Evolutionary conservation across 2,329 filamentous ascomycete genomes (phyloP), one percentile per base, ranked within the genome.

Genomic region (Sclerotinia trifoliorum): DNA sequence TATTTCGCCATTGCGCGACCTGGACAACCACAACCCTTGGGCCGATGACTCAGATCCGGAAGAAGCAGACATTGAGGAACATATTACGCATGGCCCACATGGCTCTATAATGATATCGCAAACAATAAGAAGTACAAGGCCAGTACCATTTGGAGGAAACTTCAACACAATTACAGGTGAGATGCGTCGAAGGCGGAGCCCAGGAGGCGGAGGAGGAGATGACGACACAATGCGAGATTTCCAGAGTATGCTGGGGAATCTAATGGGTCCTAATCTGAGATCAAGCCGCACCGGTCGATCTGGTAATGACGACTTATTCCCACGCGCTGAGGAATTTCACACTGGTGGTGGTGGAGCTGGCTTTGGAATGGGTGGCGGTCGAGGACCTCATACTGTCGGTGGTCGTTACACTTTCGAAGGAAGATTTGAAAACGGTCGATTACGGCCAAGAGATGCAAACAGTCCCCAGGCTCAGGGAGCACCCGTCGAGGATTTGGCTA

Each of bases 31-130:
- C 46, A 69, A 77, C 66, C 74, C 76, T n/a, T 77, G 75, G 75
- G 69, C 49, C 58, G 78, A 80, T 61, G 77, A 80, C 63, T 85
- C 85, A 2, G 86, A 88, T 68, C 85, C 85, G 1, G 86, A 86
- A 19, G 85, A 87, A 72, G 83, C 80, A 35, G 84, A 88, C 73
- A 85, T 88, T 69, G 84, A 87, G 32, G 82, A 87, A 60, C 74
- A 75, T 69, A 65, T 77, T 48, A 71, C 71, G n/a, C 73, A 73
- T 66, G 73, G 75, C 52, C 75, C 76, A 48, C 67, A 70, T 67
- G 75, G 76, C 19, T 73, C 74, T 49, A 68, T 76, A 17, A 63
- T 75, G 24, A 71, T 77, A 46, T 69, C 72, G 1, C 73, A 73
- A 68, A 77, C 76, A 29, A 71, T 76, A 42, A 69, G 73, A 65